A percentile compares a stretch with the other conserved stretches of the same genome.
Evolutionary conservation across 1,284 basidiomycete genomes (phyloP).

Genomic region (Cryptococcus hybrid): DNA sequence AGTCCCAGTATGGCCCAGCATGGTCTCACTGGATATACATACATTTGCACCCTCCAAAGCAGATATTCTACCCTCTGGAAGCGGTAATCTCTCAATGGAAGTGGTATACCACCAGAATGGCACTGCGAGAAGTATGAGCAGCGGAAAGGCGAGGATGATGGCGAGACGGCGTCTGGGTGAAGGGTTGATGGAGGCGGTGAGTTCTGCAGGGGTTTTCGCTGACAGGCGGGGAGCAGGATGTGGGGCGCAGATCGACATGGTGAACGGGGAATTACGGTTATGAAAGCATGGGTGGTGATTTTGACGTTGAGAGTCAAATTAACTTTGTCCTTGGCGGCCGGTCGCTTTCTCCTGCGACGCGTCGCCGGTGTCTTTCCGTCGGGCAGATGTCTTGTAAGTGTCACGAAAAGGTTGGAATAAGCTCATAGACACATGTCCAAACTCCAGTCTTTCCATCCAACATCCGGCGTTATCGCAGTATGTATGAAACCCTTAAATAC

Average conservation of each 20-base stretch:
- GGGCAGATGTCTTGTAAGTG: too few species aligned
- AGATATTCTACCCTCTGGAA: constrained; percentile 65
- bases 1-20: not conserved
- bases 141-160: constrained; percentile 66
- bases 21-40: not conserved
- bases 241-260: not conserved
- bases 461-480: too few species aligned
- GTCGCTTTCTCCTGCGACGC: too few species aligned
- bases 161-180: constrained; percentile 19
- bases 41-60: constrained; percentile 24
- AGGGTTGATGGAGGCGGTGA: constrained; percentile 28
- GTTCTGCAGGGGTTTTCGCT: constrained; percentile 10
- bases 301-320: too few species aligned
- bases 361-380: too few species aligned
- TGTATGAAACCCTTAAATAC: too few species aligned
- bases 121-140: constrained; percentile 65
- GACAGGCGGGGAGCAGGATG: not conserved
- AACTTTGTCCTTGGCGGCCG: too few species aligned
- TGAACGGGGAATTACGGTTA: too few species aligned
- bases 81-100: constrained; percentile 71
- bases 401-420: too few species aligned
- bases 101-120: constrained; percentile 90
- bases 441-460: too few species aligned
- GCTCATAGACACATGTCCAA: too few species aligned
- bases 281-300: too few species aligned